Conservation (phyloP, 2,329 filamentous ascomycete species). For the Camptophora hylomeconis region DNA sequence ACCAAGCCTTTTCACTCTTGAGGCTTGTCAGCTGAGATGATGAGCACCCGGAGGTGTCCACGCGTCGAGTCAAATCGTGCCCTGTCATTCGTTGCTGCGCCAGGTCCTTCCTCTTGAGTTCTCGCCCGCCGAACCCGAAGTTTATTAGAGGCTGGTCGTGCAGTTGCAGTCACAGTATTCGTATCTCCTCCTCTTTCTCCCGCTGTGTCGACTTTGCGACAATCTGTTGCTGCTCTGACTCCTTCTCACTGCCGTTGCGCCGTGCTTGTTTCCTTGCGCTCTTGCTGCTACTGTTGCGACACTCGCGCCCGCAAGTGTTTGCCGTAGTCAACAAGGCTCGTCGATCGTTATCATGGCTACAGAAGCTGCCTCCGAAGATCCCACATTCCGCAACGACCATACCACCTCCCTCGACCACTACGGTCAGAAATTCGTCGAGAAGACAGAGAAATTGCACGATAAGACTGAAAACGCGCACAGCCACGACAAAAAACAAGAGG, state of each 20-base stretch:
- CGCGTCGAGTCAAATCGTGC: too few relatives aligned
- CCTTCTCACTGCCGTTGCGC: neutral
- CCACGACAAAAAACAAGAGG: slow-evolving; percentile 26
- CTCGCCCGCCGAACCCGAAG: too few relatives aligned
- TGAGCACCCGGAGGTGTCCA: too few relatives aligned
- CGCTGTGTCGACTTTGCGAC: neutral
- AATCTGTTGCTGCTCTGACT: neutral
- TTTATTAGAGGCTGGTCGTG: too few relatives aligned
- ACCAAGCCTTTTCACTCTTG: too few relatives aligned
- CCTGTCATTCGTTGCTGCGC: too few relatives aligned
- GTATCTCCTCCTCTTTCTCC: too few relatives aligned
- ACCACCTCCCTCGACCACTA: slow-evolving; percentile 21
- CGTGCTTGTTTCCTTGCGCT: neutral
- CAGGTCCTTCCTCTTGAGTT: too few relatives aligned
- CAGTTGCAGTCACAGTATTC: too few relatives aligned
- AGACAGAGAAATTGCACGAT: slow-evolving; percentile 27
- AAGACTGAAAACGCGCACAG: slow-evolving; percentile 20
- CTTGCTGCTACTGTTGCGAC: neutral
- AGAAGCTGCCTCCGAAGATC: slow-evolving; percentile 8
- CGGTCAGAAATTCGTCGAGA: slow-evolving; percentile 26
- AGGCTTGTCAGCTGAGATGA: too few relatives aligned
- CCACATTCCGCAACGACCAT: slow-evolving; percentile 12
- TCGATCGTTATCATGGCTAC: too few relatives aligned
- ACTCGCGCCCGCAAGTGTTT: neutral
- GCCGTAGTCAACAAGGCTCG: too few relatives aligned